A percentile compares a stretch with the other conserved stretches of the same genome.
Evolutionary conservation across 2,329 filamentous ascomycete genomes (phyloP).

Genomic region (Fusarium sublunatum): DNA sequence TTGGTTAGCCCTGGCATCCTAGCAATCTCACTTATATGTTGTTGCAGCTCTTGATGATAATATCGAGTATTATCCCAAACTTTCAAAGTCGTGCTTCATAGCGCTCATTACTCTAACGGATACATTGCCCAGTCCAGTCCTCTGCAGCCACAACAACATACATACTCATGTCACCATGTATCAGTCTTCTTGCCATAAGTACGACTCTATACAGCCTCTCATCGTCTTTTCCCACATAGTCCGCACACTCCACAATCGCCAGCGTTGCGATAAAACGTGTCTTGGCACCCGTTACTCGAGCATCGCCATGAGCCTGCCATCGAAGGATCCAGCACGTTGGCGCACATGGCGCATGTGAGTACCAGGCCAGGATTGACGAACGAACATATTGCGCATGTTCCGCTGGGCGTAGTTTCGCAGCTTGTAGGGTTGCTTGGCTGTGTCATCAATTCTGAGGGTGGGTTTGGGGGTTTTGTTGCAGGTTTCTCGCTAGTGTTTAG

Average conservation of each 20-base stretch:
- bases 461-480: background rate
- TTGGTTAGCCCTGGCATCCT: background rate
- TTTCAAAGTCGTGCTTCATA: background rate
- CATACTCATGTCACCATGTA: background rate
- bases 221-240: constrained; percentile 67
- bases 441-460: background rate
- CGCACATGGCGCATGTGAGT: constrained; percentile 74
- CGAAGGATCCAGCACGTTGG: constrained; percentile 72
- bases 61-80: no score
- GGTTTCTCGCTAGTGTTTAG: background rate
- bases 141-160: background rate
- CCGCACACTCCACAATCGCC: constrained; percentile 77
- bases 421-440: background rate
- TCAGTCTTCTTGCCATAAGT: background rate
- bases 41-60: no score
- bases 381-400: constrained; percentile 73
- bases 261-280: constrained; percentile 72
- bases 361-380: constrained; percentile 66
- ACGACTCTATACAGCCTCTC: constrained; percentile 10
- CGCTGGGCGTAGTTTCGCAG: background rate
- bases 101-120: background rate
- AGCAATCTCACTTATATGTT: background rate
- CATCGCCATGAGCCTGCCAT: constrained; percentile 74
- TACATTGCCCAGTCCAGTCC: background rate
- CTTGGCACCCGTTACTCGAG: constrained; percentile 63